These are phyloP conservation scores for Xerocomus brunneocitrinus DNA, from an alignment of 768 basidiomycete genomes.

Conservation along the genomic window DNA sequence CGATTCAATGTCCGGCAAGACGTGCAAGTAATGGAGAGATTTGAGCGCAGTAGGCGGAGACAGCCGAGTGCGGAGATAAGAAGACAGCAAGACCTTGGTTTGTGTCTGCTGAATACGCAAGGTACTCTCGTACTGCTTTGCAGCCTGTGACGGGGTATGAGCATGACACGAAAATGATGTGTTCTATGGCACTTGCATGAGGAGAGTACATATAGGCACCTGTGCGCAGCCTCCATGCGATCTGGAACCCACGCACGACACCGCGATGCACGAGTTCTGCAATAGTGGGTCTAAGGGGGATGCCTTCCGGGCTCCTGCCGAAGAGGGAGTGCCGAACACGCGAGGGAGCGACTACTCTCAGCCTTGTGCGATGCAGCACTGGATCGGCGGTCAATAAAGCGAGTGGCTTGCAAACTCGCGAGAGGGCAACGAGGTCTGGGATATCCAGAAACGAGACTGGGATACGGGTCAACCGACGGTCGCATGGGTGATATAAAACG, in stretches of 20 bases:
- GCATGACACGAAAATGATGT: background rate
- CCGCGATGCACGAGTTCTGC: slow-evolving; percentile 64
- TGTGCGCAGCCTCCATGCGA: slow-evolving; percentile 62
- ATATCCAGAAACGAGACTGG: slow-evolving; percentile 69
- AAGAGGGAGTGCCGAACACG: slow-evolving; percentile 64
- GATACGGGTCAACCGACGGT: background rate
- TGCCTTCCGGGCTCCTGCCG: slow-evolving; percentile 50
- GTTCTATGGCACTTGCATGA: slow-evolving; percentile 36
- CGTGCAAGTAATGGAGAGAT: slow-evolving; percentile 44
- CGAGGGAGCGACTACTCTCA: slow-evolving; percentile 61
- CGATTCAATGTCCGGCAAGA: slow-evolving; percentile 62
- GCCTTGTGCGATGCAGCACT: slow-evolving; percentile 56
- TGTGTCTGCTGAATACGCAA: slow-evolving; percentile 50
- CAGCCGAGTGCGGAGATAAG: slow-evolving; percentile 49
- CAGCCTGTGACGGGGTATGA: slow-evolving; percentile 43
- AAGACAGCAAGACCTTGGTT: slow-evolving; percentile 47
- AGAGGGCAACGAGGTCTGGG: slow-evolving; percentile 59
- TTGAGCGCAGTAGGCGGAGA: slow-evolving; percentile 37
- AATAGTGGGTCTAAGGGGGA: slow-evolving; percentile 57
- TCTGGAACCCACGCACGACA: slow-evolving; percentile 62
- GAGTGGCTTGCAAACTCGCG: slow-evolving; percentile 44
- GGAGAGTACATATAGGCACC: slow-evolving; percentile 63
- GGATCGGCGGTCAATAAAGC: slow-evolving; percentile 55
- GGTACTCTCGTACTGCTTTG: slow-evolving; percentile 60
- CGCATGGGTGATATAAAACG: slow-evolving; percentile 11